Base-by-base conservation (phyloP, 306 rosid species). In the Lablab purpureus region DNA sequence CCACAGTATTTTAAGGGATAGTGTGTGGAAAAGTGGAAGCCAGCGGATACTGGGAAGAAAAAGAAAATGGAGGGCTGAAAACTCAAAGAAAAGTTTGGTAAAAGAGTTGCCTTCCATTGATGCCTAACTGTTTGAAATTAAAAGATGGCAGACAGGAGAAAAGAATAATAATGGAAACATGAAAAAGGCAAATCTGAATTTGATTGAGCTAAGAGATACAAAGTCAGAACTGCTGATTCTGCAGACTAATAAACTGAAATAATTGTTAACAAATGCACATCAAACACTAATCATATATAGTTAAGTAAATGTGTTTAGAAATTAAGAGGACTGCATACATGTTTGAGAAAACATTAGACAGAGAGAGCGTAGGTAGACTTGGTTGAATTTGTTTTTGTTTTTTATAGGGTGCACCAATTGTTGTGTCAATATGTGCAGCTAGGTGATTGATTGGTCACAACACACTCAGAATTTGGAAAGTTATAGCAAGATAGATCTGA, bases 71-170 rank as follows among this genome's bases (percentile, higher is more conserved):
- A 14, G 8, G 56, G 17, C 19, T 50, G 40, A 25, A 56, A 23
- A 8, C 10, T 54, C 18, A 55, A 46, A n/a, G 47, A 36, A 43
- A 41, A 58, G 74, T 69, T 82, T 23, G 77, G 67, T 49, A 18
- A 49, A 62, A 28, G 17, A 69, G 19, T 52, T 23, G 73, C 23
- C 22, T 60, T 17, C 40, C 18, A 34, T 21, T 22, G 19, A 62
- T 62, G 41, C 59, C 79, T 75, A 60, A 75, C 71, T 62, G 60
- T 74, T 74, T 30, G 78, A 59, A 56, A 62, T 62, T 15, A 17
- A 30, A 41, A 22, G 4, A 41, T 37, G 52, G 40, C 54, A 36
- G 11, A 58, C 41, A 54, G 22, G 77, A 54, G 15, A 73, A 52
- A 40, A 40, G 41, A 18, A 37, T 7, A 18, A 37, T 7, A 40